A percentile compares a stretch with the other conserved stretches of the same genome.
Conservation (phyloP, 495 filamentous ascomycete species). For the Choiromyces venosus region DNA sequence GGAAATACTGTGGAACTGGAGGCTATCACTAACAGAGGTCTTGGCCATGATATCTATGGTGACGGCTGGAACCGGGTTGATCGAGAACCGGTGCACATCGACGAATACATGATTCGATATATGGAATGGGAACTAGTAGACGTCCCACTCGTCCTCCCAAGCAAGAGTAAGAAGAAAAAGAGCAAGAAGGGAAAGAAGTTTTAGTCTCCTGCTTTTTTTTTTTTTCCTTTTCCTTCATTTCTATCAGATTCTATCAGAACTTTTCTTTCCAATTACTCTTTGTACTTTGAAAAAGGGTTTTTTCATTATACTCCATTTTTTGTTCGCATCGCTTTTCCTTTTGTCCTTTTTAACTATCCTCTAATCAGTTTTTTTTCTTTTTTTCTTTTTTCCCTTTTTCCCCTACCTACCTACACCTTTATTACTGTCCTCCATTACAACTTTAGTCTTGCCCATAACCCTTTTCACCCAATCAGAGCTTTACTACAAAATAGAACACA, state of each 20-base stretch:
- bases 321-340: background rate
- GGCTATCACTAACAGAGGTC: slow-evolving; percentile 42
- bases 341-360: background rate
- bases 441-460: background rate
- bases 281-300: background rate
- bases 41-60: slow-evolving; percentile 40
- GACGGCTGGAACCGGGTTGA: slow-evolving; percentile 51
- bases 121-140: slow-evolving; percentile 73
- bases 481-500: background rate
- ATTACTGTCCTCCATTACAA: background rate
- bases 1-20: slow-evolving; percentile 42
- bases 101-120: slow-evolving; percentile 77
- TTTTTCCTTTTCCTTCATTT: no score
- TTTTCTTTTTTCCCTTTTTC: background rate
- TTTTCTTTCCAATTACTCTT: background rate
- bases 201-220: background rate
- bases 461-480: background rate
- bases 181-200: slow-evolving; percentile 67
- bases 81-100: slow-evolving; percentile 58
- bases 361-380: background rate
- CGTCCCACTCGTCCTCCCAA: slow-evolving; percentile 70
- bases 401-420: background rate
- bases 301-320: background rate
- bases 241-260: background rate
- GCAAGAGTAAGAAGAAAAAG: slow-evolving; percentile 74